Evolutionary conservation across 2,329 filamentous ascomycete genomes (phyloP).

Genomic region (Cadophora sp.): DNA sequence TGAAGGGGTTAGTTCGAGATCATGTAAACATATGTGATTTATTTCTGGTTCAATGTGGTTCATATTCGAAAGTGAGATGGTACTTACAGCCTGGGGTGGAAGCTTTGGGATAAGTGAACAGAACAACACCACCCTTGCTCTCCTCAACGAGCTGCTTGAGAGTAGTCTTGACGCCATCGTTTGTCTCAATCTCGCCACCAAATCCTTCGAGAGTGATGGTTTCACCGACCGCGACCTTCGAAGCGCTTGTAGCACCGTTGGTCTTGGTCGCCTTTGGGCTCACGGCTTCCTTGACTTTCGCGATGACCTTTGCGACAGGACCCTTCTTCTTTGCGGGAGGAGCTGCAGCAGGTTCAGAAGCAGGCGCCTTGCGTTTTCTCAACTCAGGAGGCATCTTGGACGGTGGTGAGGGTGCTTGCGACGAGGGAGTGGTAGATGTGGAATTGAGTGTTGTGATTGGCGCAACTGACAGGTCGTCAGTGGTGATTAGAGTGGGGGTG

Average conservation of each 20-base stretch:
- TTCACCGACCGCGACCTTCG: conserved; percentile 58
- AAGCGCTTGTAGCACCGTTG: conserved; percentile 33
- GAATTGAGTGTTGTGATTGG: conserved; percentile 36
- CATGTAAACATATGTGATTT: background rate
- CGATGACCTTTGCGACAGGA: conserved; percentile 49
- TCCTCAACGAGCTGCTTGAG: conserved; percentile 81
- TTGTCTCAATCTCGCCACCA: conserved; percentile 79
- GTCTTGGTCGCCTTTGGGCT: conserved; percentile 42
- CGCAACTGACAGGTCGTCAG: conserved; percentile 22
- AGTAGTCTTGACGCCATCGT: conserved; percentile 82
- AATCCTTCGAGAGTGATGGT: conserved; percentile 64
- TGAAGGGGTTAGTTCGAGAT: conserved; percentile 15
- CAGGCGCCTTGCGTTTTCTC: conserved; percentile 66
- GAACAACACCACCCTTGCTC: conserved; percentile 84
- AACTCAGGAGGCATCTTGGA: conserved; percentile 62
- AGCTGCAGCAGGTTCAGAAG: conserved; percentile 52
- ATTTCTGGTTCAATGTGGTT: background rate
- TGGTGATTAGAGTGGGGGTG: background rate
- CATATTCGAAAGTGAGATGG: background rate
- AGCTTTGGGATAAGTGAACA: conserved; percentile 96
- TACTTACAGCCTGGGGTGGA: conserved; percentile 91
- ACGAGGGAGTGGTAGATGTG: conserved; percentile 24
- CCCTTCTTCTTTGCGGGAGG: conserved; percentile 56
- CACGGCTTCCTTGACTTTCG: conserved; percentile 48
- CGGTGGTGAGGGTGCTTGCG: conserved; percentile 18